A percentile compares a stretch with the other conserved stretches of the same genome.
These are phyloP conservation scores for Colletotrichum musicola DNA, from an alignment of 2,329 filamentous ascomycete species.

Conservation along the genomic window DNA sequence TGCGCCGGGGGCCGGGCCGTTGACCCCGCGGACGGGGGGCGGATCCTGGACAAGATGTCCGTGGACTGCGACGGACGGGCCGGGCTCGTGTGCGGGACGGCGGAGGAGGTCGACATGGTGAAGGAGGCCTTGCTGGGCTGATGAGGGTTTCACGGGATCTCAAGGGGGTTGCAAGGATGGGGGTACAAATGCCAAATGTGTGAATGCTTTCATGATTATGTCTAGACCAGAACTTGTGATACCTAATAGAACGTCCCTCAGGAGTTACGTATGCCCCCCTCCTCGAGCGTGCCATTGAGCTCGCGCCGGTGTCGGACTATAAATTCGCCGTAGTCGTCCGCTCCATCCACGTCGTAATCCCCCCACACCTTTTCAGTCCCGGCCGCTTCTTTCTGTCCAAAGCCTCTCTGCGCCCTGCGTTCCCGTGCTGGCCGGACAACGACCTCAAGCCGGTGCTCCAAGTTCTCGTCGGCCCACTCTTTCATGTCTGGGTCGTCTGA, in stretches of 20 bases:
- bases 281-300: neutral
- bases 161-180: neutral
- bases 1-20: slow-evolving; percentile 69
- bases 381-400: neutral
- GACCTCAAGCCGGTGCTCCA: too few species aligned
- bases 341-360: neutral
- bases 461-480: too few species aligned
- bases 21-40: slow-evolving; percentile 58
- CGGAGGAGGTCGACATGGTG: slow-evolving; percentile 59
- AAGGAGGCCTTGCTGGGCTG: slow-evolving; percentile 41
- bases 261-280: neutral
- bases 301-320: neutral
- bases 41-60: slow-evolving; percentile 56
- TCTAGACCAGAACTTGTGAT: neutral
- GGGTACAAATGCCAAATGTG: too few species aligned
- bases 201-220: neutral
- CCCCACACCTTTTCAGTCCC: neutral
- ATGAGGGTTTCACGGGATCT: neutral
- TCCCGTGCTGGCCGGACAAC: neutral
- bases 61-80: slow-evolving; percentile 61
- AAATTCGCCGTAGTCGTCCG: neutral
- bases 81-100: slow-evolving; percentile 64
- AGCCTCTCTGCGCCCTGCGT: neutral
- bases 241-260: neutral
- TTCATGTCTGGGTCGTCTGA: too few species aligned